Percentiles rank a stretch among this genome's conserved stretches.
Evolutionary conservation across 768 basidiomycete species (phyloP).

Genomic region (Plicaturopsis crispa): DNA sequence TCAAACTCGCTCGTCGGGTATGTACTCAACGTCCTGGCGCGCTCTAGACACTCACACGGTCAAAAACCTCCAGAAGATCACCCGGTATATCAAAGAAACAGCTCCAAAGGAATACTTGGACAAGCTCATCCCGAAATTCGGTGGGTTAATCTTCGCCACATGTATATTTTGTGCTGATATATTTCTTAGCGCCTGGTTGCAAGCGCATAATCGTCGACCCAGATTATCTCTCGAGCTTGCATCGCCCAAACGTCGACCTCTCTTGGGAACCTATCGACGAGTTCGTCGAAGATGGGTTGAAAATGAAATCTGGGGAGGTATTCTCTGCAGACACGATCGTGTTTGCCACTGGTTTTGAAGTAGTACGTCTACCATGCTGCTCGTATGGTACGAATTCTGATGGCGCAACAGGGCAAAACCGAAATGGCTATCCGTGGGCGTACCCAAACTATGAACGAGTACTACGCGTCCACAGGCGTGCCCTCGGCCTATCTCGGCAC

Average conservation of each 20-base stretch:
- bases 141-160: too few species aligned
- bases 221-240: slow-evolving; percentile 44
- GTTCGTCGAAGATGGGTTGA: slow-evolving; percentile 42
- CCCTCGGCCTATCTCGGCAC: slow-evolving; percentile 46
- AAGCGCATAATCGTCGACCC: slow-evolving; percentile 59
- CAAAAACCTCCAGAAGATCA: slow-evolving; percentile 25
- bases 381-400: background rate
- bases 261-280: slow-evolving; percentile 40
- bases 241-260: slow-evolving; percentile 45
- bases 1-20: slow-evolving; percentile 26
- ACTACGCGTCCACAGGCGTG: slow-evolving; percentile 40
- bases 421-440: slow-evolving; percentile 28
- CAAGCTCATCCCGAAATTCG: slow-evolving; percentile 43
- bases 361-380: background rate
- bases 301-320: slow-evolving; percentile 31
- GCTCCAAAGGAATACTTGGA: slow-evolving; percentile 42
- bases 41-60: slow-evolving; percentile 11
- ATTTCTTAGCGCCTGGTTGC: slow-evolving; percentile 43
- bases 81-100: slow-evolving; percentile 35
- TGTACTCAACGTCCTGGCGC: slow-evolving; percentile 1
- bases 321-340: slow-evolving; percentile 31
- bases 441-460: slow-evolving; percentile 33
- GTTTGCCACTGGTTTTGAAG: slow-evolving; percentile 19
- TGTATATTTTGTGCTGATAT: too few species aligned
- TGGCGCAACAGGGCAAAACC: slow-evolving; percentile 5